Evolutionary conservation across 306 rosid genomes (phyloP).

Genomic region (Cicer judaicum): DNA sequence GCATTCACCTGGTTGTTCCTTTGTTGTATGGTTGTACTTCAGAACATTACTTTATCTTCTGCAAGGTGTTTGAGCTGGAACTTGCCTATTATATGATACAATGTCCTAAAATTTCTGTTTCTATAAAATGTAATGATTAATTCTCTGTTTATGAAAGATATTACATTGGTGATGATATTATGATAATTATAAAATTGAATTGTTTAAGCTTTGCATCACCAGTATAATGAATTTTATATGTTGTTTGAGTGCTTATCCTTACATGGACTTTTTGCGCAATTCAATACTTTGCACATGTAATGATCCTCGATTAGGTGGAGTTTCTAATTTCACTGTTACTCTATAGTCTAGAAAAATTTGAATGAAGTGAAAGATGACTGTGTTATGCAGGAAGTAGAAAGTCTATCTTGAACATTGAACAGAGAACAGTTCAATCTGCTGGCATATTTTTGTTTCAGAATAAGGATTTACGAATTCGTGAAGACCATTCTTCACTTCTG

Average conservation of each 20-base stretch:
- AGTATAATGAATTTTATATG: background rate
- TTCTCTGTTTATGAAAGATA: conserved; percentile 12
- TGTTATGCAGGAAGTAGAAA: conserved; percentile 4
- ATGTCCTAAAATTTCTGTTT: conserved; percentile 4
- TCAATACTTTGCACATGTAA: background rate
- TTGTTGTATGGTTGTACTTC: background rate
- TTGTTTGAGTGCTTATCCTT: conserved; percentile 10
- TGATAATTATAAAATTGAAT: background rate
- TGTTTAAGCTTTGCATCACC: conserved; percentile 20
- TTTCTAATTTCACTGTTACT: background rate
- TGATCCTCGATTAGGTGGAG: conserved; percentile 17
- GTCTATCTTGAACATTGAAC: conserved; percentile 28
- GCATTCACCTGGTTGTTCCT: conserved; percentile 26
- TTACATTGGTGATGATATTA: conserved; percentile 17
- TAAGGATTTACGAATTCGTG: conserved; percentile 32
- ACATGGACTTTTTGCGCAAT: background rate
- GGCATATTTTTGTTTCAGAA: conserved; percentile 26
- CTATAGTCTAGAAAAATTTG: conserved; percentile 7
- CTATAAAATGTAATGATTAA: conserved; percentile 6
- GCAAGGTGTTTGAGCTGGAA: conserved; percentile 28
- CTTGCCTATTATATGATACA: background rate
- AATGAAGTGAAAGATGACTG: background rate
- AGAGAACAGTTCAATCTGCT: background rate
- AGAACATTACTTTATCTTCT: conserved; percentile 8
- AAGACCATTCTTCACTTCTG: background rate